phyloP scores from a whole-genome alignment of 306 rosid species.

The Trifolium pratense region DNA sequence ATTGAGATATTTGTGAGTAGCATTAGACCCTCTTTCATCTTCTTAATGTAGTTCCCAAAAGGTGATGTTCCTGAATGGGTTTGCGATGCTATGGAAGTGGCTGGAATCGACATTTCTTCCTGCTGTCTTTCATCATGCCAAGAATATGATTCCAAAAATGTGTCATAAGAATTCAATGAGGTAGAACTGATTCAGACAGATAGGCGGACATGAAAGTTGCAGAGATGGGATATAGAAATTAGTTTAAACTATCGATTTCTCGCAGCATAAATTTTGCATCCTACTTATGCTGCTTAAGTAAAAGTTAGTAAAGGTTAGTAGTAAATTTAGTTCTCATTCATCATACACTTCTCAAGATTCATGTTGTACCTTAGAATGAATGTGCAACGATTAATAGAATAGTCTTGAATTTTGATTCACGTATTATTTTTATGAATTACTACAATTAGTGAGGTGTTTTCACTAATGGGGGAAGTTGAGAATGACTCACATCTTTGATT shows the following conservation, averaged over 20 bases:
- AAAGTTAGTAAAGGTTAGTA: constrained; percentile 21
- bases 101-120: constrained; percentile 87
- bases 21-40: constrained; percentile 1
- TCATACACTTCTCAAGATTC: neutral
- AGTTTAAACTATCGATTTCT: constrained; percentile 26
- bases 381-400: no score
- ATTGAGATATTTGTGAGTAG: constrained; percentile 6
- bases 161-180: constrained; percentile 17
- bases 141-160: constrained; percentile 35
- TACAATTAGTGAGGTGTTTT: no score
- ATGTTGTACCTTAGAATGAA: no score
- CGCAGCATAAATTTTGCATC: constrained; percentile 63
- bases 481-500: no score
- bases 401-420: no score
- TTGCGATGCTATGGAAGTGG: constrained; percentile 95
- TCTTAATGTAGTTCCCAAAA: constrained; percentile 70
- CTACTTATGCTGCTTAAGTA: constrained; percentile 44
- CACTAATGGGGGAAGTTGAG: no score
- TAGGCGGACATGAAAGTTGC: constrained; percentile 30
- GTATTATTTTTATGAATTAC: no score
- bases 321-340: neutral
- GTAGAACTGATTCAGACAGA: constrained; percentile 29
- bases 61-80: constrained; percentile 97
- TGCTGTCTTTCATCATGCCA: constrained; percentile 57
- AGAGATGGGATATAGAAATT: constrained; percentile 14